Evolutionary conservation across 306 rosid genomes (phyloP), one percentile per base, ranked within the genome.

Genomic region (Gynostemma pentaphyllum): DNA sequence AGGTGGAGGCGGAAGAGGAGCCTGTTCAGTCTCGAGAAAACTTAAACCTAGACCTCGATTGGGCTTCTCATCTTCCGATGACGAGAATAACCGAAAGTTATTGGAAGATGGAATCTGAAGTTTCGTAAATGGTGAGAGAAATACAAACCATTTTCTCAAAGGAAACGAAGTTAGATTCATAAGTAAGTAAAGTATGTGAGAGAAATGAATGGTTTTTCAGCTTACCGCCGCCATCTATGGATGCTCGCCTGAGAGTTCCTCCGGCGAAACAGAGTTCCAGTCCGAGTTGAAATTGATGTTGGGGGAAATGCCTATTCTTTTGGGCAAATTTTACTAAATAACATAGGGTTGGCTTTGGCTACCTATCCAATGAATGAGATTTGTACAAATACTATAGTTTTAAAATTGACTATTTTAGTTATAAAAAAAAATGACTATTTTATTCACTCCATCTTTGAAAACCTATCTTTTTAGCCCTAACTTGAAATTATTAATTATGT

Each of bases 1-100:
- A 69, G 96, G 98, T 9, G 80, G 80, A 50, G 86, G 84, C 39
- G 82, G 72, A 40, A 76, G 67, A 26, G 84, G 71, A 9, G 62
- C 19, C 57, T 77, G 72, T 40, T 79, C 62, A 67, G 80, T 78
- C 9, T 84, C 90, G 14, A 79, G 78, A 48, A 87, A 72, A 9
- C 83, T 78, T 21, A 67, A 62, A 28, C 88, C 87, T 14, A 85
- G 59, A 22, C 68, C 70, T 7, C 70, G 77, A 55, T 45, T 73
- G 59, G 21, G 12, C 19, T 45, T 70, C 56, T 67, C 62, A 7
- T 68, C 74, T 16, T 71, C 75, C 27, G 78, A 47, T 15, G 95
- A 71, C 4, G 94, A 79, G 77, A 87, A 88, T 23, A 82, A 54
- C 18, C 66, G 79, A 63, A 92, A 86, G 22, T 79, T 64, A 40